Base-by-base conservation (phyloP, 495 filamentous ascomycete genomes). In the Neurospora terricola region DNA sequence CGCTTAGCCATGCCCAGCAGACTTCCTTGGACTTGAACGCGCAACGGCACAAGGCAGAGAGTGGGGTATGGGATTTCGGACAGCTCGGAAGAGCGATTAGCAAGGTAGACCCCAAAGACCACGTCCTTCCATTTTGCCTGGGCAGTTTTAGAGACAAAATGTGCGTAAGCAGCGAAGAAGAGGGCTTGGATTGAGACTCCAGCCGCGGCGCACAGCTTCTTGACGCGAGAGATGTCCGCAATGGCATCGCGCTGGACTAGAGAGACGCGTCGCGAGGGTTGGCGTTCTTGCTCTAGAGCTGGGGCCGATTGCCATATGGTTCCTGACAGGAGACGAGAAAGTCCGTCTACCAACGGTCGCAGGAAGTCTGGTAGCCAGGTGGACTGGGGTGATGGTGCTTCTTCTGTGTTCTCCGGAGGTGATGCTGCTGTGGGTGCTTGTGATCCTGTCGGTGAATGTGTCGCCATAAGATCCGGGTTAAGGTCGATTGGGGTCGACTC, bases 31-130 rank as follows among this genome's bases (percentile, higher is more conserved):
- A 71, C 36, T 45, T 34, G 45, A 2, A 84, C 84, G 12, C 79
- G 59, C 1, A 87, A 73, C 5, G 84, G 85, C 12, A 87, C 76
- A 14, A 87, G 77, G 16, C 77, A 80, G 1, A 87, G 75, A 0
- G 81, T 82, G 1, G 85, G 85, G 69, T 81, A 84, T 0, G 76
- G 68, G 12, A 66, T 18, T 7, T 66, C 54, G 4, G 68, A 12
- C 4, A 71, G 59, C 5, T 73, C 77, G 3, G 69, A 77, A 16
- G 73, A 71, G 34, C 84, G 73, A 72, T 85, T 87, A 69, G 84
- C 84, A 4, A 85, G 77, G 75, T 87, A 87, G 3, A 86, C 69
- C 3, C 85, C 85, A 38, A 87, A 83, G 4, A 83, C 74, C 18
- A 83, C 76, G 9, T 79, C 76, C 5, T 70, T 38, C 5, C 12